Percentiles rank a stretch among this genome's conserved stretches.
phyloP scores from a whole-genome alignment of 2,329 filamentous ascomycete species.

The Atkinsonella hypoxylon region DNA sequence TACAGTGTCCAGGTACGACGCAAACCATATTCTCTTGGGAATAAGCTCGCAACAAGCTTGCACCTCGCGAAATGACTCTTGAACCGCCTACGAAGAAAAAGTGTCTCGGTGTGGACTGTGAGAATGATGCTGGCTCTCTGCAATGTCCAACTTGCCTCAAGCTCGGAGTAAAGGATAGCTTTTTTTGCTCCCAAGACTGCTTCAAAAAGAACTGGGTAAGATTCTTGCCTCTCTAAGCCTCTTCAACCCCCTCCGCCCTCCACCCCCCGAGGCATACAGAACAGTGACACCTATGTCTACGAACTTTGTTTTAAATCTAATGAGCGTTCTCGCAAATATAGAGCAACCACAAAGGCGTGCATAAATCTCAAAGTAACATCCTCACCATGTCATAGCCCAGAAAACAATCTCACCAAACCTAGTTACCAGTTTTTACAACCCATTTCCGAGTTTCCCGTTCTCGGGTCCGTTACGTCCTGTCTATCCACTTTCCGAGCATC shows the following conservation, averaged over 20 bases:
- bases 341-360: constrained; percentile 61
- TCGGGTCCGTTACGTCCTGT: constrained; percentile 74
- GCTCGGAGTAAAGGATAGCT: constrained; percentile 75
- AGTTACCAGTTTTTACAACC: constrained; percentile 84
- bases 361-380: constrained; percentile 64
- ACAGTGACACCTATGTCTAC: not conserved
- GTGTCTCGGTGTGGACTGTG: constrained; percentile 74
- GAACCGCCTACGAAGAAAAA: constrained; percentile 48
- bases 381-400: constrained; percentile 62
- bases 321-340: constrained; percentile 25
- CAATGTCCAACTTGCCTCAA: constrained; percentile 96
- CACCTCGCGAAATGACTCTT: constrained; percentile 27
- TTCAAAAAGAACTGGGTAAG: constrained; percentile 98
- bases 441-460: constrained; percentile 78
- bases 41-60: too few species aligned
- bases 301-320: not conserved
- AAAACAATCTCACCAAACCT: constrained; percentile 82
- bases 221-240: not conserved
- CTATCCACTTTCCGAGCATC: constrained; percentile 66
- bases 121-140: constrained; percentile 71
- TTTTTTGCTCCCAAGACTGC: constrained; percentile 96
- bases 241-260: not conserved
- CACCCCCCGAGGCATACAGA: not conserved
- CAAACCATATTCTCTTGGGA: not conserved
- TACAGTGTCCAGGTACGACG: not conserved